Conservation (phyloP, 257 asterid genomes). For the Scutellaria galericulata region DNA sequence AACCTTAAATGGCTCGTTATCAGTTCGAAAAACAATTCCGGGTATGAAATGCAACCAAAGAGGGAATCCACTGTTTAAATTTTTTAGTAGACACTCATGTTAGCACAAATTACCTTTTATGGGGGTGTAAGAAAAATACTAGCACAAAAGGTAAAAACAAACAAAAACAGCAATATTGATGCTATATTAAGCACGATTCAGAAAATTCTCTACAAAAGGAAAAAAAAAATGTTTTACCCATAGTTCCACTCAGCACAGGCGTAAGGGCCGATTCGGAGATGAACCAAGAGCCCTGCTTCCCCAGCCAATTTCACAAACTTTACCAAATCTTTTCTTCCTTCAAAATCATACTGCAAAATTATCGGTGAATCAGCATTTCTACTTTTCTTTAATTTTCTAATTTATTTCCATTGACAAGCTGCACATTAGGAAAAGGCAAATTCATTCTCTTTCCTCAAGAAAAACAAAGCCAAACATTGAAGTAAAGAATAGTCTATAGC, state of each 20-base stretch:
- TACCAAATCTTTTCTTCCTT: constrained; percentile 81
- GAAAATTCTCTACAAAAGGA: not conserved
- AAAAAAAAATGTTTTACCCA: constrained; percentile 52
- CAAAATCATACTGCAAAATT: constrained; percentile 72
- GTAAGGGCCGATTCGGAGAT: constrained; percentile 85
- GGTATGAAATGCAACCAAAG: constrained; percentile 92
- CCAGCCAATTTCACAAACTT: constrained; percentile 67
- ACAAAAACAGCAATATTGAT: not conserved
- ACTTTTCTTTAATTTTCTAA: not conserved
- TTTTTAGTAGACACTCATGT: not conserved
- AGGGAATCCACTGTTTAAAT: constrained; percentile 82
- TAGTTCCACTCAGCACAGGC: constrained; percentile 96
- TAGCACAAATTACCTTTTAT: not conserved
- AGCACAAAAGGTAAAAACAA: constrained; percentile 66
- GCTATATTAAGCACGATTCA: not conserved
- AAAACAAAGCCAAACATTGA: constrained; percentile 30
- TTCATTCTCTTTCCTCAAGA: not conserved
- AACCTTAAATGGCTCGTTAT: constrained; percentile 84
- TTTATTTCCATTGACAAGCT: not conserved
- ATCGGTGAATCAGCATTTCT: constrained; percentile 29
- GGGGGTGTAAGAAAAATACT: not conserved
- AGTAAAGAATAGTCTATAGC: constrained; percentile 40
- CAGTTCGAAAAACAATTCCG: constrained; percentile 74
- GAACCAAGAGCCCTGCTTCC: constrained; percentile 74
- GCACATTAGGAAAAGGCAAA: not conserved